A percentile compares a stretch with the other conserved stretches of the same genome.
Evolutionary conservation across 371 early-diverging fungal species (phyloP).

Genomic region (Nematocida major): DNA sequence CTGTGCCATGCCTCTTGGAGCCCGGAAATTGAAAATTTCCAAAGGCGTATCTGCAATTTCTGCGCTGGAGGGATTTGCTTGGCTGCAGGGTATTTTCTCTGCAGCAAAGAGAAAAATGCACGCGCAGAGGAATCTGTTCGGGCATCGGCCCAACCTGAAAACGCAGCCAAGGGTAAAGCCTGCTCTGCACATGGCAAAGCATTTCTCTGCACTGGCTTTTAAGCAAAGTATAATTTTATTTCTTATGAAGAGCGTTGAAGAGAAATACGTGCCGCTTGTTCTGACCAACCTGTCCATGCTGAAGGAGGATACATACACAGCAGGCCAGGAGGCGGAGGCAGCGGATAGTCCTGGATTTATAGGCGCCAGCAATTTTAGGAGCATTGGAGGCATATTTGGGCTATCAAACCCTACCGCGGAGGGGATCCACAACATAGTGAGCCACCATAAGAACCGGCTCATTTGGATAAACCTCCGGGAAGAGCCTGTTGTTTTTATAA

Average conservation of each 20-base stretch:
- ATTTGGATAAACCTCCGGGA: conserved; percentile 71
- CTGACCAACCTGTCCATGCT: conserved; percentile 20
- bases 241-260: background rate
- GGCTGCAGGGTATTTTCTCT: too few relatives aligned
- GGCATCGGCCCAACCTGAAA: too few relatives aligned
- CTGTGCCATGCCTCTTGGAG: too few relatives aligned
- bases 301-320: conserved; percentile 10
- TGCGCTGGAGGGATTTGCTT: too few relatives aligned
- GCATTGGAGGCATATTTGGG: conserved; percentile 27
- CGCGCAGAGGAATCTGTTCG: too few relatives aligned
- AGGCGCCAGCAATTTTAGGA: conserved; percentile 33
- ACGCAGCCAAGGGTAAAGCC: too few relatives aligned
- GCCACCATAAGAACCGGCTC: conserved; percentile 9
- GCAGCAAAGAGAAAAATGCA: too few relatives aligned
- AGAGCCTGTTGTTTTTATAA: conserved; percentile 72
- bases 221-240: conserved; percentile 15
- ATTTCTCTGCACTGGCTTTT: background rate
- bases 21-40: too few relatives aligned
- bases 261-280: conserved; percentile 19
- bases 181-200: background rate
- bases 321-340: background rate
- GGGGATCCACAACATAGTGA: conserved; percentile 18
- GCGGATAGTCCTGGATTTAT: conserved; percentile 19
- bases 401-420: conserved; percentile 41
- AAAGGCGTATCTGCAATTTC: too few relatives aligned